A percentile compares a stretch with the other conserved stretches of the same genome.
Evolutionary conservation across 2,329 filamentous ascomycete species (phyloP).

Genomic region (Xylariomycetidae sp.): DNA sequence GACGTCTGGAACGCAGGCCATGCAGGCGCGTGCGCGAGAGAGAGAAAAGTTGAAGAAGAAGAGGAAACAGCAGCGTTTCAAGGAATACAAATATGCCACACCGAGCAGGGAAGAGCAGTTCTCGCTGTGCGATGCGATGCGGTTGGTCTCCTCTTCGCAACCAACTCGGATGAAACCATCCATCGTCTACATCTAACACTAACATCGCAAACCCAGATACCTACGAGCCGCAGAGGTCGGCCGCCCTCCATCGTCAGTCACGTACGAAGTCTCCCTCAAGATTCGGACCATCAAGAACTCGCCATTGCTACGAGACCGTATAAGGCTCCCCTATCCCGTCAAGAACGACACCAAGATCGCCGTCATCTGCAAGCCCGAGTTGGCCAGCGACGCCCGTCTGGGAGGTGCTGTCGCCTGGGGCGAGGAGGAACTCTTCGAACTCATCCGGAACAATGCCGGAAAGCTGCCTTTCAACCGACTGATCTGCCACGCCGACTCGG

Average conservation of each 20-base stretch:
- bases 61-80: slow-evolving; percentile 59
- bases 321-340: slow-evolving; percentile 84
- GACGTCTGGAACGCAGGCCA: slow-evolving; percentile 20
- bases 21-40: slow-evolving; percentile 40
- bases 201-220: slow-evolving; percentile 54
- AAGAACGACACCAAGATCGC: slow-evolving; percentile 84
- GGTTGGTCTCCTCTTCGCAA: slow-evolving; percentile 45
- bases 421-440: slow-evolving; percentile 79
- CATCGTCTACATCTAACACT: slow-evolving; percentile 8
- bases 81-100: slow-evolving; percentile 59
- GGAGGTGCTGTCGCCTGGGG: slow-evolving; percentile 82
- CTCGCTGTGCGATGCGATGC: slow-evolving; percentile 86
- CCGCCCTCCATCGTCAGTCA: slow-evolving; percentile 63
- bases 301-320: slow-evolving; percentile 78
- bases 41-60: slow-evolving; percentile 53
- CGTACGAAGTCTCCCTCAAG: slow-evolving; percentile 86
- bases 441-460: slow-evolving; percentile 62
- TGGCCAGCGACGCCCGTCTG: slow-evolving; percentile 65
- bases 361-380: slow-evolving; percentile 84
- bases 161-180: not conserved
- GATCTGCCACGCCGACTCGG: slow-evolving; percentile 76
- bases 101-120: slow-evolving; percentile 67
- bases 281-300: slow-evolving; percentile 82
- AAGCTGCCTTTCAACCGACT: slow-evolving; percentile 84
- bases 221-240: slow-evolving; percentile 91